Percentiles rank a stretch among this genome's conserved stretches.
Conservation (phyloP, 345 rosid species). For the Garcia nutans region DNA sequence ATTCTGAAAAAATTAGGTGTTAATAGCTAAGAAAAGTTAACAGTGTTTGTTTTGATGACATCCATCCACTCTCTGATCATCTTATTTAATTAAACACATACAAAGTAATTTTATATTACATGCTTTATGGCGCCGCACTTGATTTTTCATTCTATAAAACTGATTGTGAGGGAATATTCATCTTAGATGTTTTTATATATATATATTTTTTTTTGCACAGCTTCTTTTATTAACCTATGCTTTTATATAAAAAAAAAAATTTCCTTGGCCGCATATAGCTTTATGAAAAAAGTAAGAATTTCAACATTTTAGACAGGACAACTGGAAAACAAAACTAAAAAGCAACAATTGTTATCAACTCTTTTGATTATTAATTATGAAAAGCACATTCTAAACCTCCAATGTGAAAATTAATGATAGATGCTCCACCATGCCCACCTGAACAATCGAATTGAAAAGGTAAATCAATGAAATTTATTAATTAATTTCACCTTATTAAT, state of each 20-base stretch:
- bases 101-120: background rate
- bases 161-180: conserved; percentile 4
- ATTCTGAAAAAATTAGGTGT: too few species aligned
- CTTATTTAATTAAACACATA: background rate
- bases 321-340: too few species aligned
- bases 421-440: conserved; percentile 20
- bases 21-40: background rate
- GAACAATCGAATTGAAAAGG: background rate
- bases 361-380: too few species aligned
- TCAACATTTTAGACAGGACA: too few species aligned
- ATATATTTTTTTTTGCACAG: background rate
- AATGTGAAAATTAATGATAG: conserved; percentile 26
- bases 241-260: background rate
- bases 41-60: background rate
- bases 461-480: background rate
- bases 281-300: too few species aligned
- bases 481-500: background rate
- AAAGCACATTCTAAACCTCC: background rate
- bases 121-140: background rate
- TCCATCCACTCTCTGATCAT: background rate
- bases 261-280: background rate
- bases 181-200: too few species aligned
- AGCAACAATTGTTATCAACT: too few species aligned
- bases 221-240: background rate
- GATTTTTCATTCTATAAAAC: background rate